A percentile compares a stretch with the other conserved stretches of the same genome.
Conservation (phyloP, 108 stramenopile species). For the Cyclostephanos tholiformis region DNA sequence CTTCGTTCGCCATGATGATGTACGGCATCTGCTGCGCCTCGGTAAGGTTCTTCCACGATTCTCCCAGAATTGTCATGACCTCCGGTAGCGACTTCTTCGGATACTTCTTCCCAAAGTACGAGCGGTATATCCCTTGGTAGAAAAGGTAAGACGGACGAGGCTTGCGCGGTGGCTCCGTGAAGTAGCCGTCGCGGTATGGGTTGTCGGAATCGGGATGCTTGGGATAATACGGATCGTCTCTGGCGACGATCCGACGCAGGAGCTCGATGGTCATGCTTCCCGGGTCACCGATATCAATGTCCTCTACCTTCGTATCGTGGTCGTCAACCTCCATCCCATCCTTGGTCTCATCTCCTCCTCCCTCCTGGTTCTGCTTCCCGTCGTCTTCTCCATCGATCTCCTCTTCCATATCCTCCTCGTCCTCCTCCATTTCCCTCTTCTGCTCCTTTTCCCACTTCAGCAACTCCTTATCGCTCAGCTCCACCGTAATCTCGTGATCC, state of each 20-base stretch:
- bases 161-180: conserved; percentile 87
- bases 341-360: conserved; percentile 14
- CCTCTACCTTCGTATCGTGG: conserved; percentile 14
- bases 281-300: conserved; percentile 65
- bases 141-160: conserved; percentile 85
- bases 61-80: conserved; percentile 78
- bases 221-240: conserved; percentile 78
- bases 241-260: conserved; percentile 54
- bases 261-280: conserved; percentile 59
- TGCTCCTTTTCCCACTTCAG: conserved; percentile 81
- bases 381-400: conserved; percentile 35
- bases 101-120: conserved; percentile 67
- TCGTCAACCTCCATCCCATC: conserved; percentile 19
- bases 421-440: conserved; percentile 58
- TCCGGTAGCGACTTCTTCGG: conserved; percentile 64
- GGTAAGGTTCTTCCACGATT: conserved; percentile 69
- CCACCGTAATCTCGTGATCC: conserved; percentile 83
- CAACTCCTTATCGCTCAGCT: conserved; percentile 80
- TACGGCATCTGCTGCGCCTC: conserved; percentile 78
- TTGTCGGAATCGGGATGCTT: conserved; percentile 76
- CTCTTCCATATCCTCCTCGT: conserved; percentile 36
- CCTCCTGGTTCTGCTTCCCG: conserved; percentile 34
- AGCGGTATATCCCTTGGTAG: conserved; percentile 77
- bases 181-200: conserved; percentile 86
- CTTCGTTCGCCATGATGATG: conserved; percentile 75